A percentile compares a stretch with the other conserved stretches of the same genome.
phyloP scores from a whole-genome alignment of 495 filamentous ascomycete species.

The Aspergillus incahuasiensis region DNA sequence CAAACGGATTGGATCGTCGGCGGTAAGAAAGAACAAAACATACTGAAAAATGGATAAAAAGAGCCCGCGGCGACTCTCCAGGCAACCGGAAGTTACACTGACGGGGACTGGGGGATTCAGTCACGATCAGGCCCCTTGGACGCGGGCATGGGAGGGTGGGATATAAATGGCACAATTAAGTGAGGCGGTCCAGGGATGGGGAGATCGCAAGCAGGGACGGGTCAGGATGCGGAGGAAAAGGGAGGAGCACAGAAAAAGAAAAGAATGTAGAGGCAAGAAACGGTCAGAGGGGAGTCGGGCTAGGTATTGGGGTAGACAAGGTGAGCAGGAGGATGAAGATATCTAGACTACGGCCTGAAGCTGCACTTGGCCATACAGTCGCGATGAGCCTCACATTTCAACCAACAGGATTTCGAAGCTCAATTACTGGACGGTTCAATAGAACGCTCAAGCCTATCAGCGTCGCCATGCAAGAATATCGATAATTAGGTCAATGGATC shows the following conservation, averaged over 20 bases:
- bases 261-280: not conserved
- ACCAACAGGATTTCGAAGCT: not conserved
- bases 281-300: slow-evolving; percentile 2
- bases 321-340: not conserved
- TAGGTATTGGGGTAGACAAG: not conserved
- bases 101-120: slow-evolving; percentile 11
- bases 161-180: slow-evolving; percentile 13
- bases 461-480: not conserved
- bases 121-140: slow-evolving; percentile 4
- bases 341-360: not conserved
- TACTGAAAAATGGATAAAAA: not conserved
- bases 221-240: slow-evolving; percentile 11
- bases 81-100: slow-evolving; percentile 22
- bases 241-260: slow-evolving; percentile 11
- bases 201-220: slow-evolving; percentile 8
- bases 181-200: slow-evolving; percentile 13
- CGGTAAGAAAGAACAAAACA: slow-evolving; percentile 21
- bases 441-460: not conserved
- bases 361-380: not conserved
- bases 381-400: not conserved
- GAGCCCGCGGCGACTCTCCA: slow-evolving; percentile 6
- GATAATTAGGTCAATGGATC: not conserved
- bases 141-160: slow-evolving; percentile 7
- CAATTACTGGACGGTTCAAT: not conserved
- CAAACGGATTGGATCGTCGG: slow-evolving; percentile 21